Percentiles rank a stretch among this genome's conserved stretches.
Conservation (phyloP, 257 asterid species). For the Eustoma russellianum region DNA sequence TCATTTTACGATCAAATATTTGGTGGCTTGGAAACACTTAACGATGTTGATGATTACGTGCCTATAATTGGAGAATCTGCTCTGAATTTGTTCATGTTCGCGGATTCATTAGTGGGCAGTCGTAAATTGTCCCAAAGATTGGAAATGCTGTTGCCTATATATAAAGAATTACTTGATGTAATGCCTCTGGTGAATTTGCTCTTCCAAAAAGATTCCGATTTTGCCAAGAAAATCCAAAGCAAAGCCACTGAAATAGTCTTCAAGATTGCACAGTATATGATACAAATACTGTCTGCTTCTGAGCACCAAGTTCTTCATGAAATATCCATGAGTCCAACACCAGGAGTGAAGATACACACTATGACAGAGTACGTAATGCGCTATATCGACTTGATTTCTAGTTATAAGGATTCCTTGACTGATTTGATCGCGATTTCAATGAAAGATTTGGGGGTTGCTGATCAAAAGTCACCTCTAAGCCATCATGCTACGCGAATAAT, state of each 20-base stretch:
- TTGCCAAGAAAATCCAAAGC: conserved; percentile 41
- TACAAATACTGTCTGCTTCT: conserved; percentile 59
- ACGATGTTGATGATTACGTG: conserved; percentile 47
- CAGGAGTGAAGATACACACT: conserved; percentile 73
- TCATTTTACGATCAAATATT: conserved; percentile 60
- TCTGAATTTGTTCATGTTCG: conserved; percentile 52
- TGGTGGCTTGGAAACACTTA: conserved; percentile 31
- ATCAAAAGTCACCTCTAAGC: conserved; percentile 27
- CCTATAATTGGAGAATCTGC: conserved; percentile 64
- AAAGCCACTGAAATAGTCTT: conserved; percentile 48
- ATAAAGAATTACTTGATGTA: background rate
- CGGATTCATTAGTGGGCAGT: conserved; percentile 56
- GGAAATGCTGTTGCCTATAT: conserved; percentile 6
- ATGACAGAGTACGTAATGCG: conserved; percentile 73
- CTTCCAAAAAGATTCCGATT: conserved; percentile 22
- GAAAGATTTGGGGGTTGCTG: conserved; percentile 33
- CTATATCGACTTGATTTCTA: conserved; percentile 53
- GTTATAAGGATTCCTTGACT: conserved; percentile 40
- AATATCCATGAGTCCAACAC: conserved; percentile 53
- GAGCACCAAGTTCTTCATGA: conserved; percentile 67
- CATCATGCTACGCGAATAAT: conserved; percentile 61
- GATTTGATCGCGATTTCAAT: conserved; percentile 25
- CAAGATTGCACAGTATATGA: conserved; percentile 52
- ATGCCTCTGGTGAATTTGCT: background rate
- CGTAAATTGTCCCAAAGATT: conserved; percentile 56